A percentile compares a stretch with the other conserved stretches of the same genome.
phyloP scores from a whole-genome alignment of 768 basidiomycete species.

The Tubosaeta brunneosetosa region DNA sequence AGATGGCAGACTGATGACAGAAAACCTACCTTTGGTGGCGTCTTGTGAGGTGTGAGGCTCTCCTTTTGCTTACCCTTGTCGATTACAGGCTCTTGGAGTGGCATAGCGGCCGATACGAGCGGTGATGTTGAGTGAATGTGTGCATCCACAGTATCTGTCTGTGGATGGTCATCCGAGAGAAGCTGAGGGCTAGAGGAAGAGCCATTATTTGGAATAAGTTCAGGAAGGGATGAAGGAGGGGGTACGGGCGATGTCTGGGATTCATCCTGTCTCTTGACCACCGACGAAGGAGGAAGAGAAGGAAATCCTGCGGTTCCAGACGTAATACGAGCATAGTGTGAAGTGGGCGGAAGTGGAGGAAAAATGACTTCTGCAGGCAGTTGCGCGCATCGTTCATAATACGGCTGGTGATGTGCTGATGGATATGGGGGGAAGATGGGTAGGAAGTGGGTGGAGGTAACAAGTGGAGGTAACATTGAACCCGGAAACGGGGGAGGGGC shows the following conservation, averaged over 20 bases:
- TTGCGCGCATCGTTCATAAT: conserved; percentile 59
- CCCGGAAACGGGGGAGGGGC: conserved; percentile 14
- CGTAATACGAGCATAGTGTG: conserved; percentile 34
- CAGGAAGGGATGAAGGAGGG: conserved; percentile 48
- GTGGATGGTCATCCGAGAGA: conserved; percentile 24
- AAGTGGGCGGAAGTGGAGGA: conserved; percentile 61
- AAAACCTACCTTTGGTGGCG: conserved; percentile 25
- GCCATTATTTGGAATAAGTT: conserved; percentile 55
- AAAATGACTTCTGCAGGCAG: conserved; percentile 65
- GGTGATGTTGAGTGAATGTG: conserved; percentile 17
- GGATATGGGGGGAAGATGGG: conserved; percentile 51
- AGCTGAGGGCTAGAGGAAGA: conserved; percentile 66
- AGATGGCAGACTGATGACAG: not conserved
- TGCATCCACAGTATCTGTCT: conserved; percentile 13
- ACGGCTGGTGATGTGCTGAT: conserved; percentile 67
- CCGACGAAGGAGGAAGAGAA: conserved; percentile 23
- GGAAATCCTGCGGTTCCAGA: conserved; percentile 9
- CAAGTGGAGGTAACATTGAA: conserved; percentile 19
- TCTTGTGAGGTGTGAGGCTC: conserved; percentile 13
- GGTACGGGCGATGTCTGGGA: conserved; percentile 28
- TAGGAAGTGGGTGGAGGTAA: conserved; percentile 22
- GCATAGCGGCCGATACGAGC: conserved; percentile 5
- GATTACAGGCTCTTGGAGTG: conserved; percentile 7
- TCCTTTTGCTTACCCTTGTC: conserved; percentile 19
- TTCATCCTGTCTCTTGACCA: conserved; percentile 17